Evolutionary conservation across 257 asterid genomes (phyloP).

Genomic region (Fraxinus excelsior): DNA sequence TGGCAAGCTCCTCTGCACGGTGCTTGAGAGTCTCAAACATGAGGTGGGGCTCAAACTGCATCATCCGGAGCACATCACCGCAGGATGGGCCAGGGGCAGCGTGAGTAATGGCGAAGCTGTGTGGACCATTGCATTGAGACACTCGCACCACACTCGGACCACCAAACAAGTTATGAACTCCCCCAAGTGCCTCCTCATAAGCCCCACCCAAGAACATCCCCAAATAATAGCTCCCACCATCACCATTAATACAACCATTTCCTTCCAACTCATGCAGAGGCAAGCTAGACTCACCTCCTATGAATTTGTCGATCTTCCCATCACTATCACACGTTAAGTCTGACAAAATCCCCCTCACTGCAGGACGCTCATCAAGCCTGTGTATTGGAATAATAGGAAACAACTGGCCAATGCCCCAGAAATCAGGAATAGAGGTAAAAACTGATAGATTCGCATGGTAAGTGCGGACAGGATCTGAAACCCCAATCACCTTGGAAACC

Average conservation of each 20-base stretch:
- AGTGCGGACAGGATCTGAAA: conserved; percentile 40
- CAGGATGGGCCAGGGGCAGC: conserved; percentile 62
- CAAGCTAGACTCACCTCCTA: conserved; percentile 64
- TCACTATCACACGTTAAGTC: conserved; percentile 69
- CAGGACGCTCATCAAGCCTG: conserved; percentile 52
- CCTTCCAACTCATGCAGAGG: conserved; percentile 53
- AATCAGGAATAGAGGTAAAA: conserved; percentile 66
- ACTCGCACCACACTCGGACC: conserved; percentile 65
- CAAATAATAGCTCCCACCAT: conserved; percentile 43
- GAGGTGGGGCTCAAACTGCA: conserved; percentile 70
- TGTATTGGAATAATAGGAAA: conserved; percentile 64
- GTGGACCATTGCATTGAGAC: conserved; percentile 56
- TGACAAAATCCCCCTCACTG: conserved; percentile 46
- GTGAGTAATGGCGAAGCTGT: conserved; percentile 53
- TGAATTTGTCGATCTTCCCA: conserved; percentile 55
- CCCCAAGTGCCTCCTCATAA: conserved; percentile 75
- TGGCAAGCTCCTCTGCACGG: conserved; percentile 47
- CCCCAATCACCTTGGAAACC: conserved; percentile 45
- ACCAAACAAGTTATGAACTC: conserved; percentile 71
- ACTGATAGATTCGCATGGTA: conserved; percentile 57
- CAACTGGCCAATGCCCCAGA: conserved; percentile 62
- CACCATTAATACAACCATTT: conserved; percentile 13
- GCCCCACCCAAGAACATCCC: conserved; percentile 85
- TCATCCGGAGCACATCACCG: conserved; percentile 58
- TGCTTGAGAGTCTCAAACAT: conserved; percentile 66